Conservation (phyloP, 257 asterid genomes). For the Solanum okadae region DNA sequence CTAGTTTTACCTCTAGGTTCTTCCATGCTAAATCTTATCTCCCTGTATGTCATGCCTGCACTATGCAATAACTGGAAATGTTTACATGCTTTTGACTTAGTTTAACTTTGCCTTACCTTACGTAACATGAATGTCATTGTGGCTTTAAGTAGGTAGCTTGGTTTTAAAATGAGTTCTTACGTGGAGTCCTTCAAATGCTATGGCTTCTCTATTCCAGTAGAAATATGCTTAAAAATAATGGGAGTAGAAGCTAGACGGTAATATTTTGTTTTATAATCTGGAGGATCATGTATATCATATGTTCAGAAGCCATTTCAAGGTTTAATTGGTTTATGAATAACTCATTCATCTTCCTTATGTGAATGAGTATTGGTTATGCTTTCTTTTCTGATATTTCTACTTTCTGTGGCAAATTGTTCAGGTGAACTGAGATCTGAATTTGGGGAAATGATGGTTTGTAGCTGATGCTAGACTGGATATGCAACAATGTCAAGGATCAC, state of each 20-base stretch:
- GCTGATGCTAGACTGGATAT: conserved; percentile 34
- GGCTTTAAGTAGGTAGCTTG: not conserved
- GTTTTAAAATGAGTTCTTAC: not conserved
- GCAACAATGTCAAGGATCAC: conserved; percentile 75
- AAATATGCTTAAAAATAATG: not conserved
- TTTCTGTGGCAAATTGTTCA: not conserved
- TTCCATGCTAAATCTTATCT: not conserved
- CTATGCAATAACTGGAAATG: not conserved
- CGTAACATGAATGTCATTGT: not conserved
- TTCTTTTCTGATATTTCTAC: not conserved
- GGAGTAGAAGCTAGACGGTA: not conserved
- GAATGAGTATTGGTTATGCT: not conserved
- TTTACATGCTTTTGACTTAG: not conserved
- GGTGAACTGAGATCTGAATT: conserved; percentile 8
- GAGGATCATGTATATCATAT: not conserved
- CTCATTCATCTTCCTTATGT: not conserved
- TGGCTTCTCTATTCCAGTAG: not conserved
- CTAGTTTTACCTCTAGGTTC: not conserved
- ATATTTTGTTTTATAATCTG: not conserved
- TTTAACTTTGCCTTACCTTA: not conserved
- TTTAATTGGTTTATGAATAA: not conserved
- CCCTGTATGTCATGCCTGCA: not conserved
- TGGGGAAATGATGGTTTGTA: conserved; percentile 5
- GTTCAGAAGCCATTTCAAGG: not conserved
- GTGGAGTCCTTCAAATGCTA: not conserved